Conservation (phyloP, 441 rosid genomes). For the Metrosideros polymorpha region DNA sequence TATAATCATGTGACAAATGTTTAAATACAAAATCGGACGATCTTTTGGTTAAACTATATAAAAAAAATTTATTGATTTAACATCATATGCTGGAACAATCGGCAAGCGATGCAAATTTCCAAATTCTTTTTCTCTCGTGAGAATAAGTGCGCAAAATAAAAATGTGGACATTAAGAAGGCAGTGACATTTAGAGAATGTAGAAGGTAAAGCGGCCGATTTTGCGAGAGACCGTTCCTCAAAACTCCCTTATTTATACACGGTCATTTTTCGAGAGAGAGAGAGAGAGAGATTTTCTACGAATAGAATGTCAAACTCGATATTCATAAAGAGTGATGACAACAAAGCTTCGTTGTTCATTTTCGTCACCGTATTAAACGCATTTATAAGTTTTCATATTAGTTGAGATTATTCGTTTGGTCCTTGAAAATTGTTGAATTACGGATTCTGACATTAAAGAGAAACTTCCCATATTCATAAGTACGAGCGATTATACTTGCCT, state of each 20-base stretch:
- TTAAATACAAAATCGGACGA: background rate
- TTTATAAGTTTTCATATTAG: no score
- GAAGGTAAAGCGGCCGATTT: background rate
- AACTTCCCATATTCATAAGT: no score
- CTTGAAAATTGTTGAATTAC: no score
- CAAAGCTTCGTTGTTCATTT: background rate
- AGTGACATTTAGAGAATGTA: background rate
- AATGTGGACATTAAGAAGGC: background rate
- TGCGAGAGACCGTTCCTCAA: background rate
- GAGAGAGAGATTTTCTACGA: no score
- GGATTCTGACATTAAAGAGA: no score
- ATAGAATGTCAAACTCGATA: background rate
- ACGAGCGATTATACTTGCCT: no score
- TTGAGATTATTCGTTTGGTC: no score
- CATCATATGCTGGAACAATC: background rate
- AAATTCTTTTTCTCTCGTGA: background rate
- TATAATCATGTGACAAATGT: background rate
- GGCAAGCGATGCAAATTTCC: background rate
- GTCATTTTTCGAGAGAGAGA: background rate
- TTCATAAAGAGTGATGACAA: background rate
- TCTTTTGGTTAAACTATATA: background rate
- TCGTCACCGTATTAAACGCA: background rate
- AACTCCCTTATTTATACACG: background rate
- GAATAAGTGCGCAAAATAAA: background rate
- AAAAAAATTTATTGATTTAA: background rate